Evolutionary conservation across 2,329 filamentous ascomycete species (phyloP).

Genomic region (Aureobasidium lini): DNA sequence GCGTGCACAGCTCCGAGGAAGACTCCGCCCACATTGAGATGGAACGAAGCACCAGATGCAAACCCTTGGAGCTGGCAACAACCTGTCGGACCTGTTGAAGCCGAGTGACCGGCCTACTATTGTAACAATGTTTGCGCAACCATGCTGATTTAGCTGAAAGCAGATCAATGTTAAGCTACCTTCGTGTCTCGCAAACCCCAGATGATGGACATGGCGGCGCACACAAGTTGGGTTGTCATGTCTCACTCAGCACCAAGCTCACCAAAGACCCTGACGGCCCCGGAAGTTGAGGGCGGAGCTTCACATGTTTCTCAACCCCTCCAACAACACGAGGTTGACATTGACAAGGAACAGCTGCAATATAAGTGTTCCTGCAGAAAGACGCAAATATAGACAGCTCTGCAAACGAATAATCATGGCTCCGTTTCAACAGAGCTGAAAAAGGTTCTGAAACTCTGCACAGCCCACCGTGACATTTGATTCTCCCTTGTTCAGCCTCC

Average conservation of each 20-base stretch:
- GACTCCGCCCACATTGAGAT: too few relatives aligned
- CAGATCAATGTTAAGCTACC: background rate
- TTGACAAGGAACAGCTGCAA: background rate
- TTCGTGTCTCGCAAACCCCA: background rate
- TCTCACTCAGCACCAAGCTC: background rate
- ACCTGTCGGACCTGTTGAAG: background rate
- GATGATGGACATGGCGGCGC: background rate
- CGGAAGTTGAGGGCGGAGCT: background rate
- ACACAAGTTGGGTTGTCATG: background rate
- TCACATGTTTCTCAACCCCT: constrained; percentile 4
- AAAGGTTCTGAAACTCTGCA: constrained; percentile 1
- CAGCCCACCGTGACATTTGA: background rate
- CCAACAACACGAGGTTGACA: background rate
- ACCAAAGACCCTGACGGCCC: background rate
- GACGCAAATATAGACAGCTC: background rate
- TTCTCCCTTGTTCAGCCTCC: background rate
- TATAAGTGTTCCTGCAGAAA: background rate
- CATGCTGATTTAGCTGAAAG: background rate
- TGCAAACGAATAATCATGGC: background rate
- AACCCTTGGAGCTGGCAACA: too few relatives aligned
- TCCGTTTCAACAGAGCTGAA: background rate
- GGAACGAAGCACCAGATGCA: too few relatives aligned
- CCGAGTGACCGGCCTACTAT: background rate
- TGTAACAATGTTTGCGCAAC: background rate
- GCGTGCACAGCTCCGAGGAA: too few relatives aligned